Evolutionary conservation across 2,329 filamentous ascomycete genomes (phyloP), one percentile per base, ranked within the genome.

Genomic region (Fusarium fujikuroi): DNA sequence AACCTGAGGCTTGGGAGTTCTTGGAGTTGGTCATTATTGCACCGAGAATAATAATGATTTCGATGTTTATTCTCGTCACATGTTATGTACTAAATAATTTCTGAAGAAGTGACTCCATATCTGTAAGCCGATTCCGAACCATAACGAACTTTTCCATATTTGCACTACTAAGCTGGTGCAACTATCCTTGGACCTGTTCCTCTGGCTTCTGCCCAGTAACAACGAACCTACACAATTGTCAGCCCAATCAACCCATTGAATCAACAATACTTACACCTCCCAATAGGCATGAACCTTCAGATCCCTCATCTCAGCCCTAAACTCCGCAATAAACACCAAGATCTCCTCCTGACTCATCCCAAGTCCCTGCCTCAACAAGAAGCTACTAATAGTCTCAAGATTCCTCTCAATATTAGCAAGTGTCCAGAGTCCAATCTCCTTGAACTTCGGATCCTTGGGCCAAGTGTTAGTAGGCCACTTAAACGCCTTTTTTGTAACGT

Each of bases 381-480:
- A 46, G 2, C 47, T 52, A 10, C 67, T 72, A 2, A 72, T 72
- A 9, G 40, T 23, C 10, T 72, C 67, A 2, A 63, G 28, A 1
- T 72, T 72, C 7, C 49, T 46, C 23, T 72, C 69, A 1, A 66
- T 72, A 4, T 69, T 69, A 2, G 70, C 44, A 23, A 72, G 16
- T 0, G 70, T 73, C 70, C 70, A 73, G 0, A 73, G 58, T 0
- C 70, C 70, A 28, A 70, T 56, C 32, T 73, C 70, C 3, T 73
- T 73, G 0, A 60, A 66, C 36, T 60, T 73, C 0, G 60, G 65
- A 30, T 73, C 65, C 16, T 63, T 73, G 19, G 70, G 70, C 69
- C 69, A 73, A 0, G 70, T 70, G 8, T 73, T 73, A 0, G 42
- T 73, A 0, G 70, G 69, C 70, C 69, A 73, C 5, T 70, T 73